phyloP scores from a whole-genome alignment of 352 stramenopile genomes.

The Globisporangium nunn region DNA sequence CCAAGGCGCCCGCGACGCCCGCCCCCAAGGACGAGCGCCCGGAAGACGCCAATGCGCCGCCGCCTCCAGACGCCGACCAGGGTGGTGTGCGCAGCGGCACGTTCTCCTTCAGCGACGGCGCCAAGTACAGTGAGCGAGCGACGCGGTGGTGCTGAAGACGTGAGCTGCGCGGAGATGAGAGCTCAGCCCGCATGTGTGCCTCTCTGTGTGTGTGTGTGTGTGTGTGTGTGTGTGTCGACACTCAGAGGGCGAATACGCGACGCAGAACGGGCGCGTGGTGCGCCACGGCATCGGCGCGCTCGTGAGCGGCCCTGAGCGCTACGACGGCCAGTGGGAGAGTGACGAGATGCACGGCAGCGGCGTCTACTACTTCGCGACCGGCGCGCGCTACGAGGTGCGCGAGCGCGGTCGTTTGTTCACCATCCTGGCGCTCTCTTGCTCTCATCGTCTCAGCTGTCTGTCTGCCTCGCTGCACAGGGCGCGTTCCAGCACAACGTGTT shows the following conservation, averaged over 20 bases:
- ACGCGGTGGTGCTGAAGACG: too few species aligned
- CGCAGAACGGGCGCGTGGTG: conserved; percentile 25
- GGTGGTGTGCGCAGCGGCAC: conserved; percentile 25
- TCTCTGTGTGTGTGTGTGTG: neutral
- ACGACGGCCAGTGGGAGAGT: conserved; percentile 50
- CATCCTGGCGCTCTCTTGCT: neutral
- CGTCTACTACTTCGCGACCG: conserved; percentile 58
- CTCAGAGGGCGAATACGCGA: conserved; percentile 41
- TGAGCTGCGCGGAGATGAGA: neutral
- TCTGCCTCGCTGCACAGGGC: conserved; percentile 16
- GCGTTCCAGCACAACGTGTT: conserved; percentile 62
- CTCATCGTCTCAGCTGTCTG: too few species aligned
- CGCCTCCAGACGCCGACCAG: conserved; percentile 25
- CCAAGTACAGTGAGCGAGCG: conserved; percentile 39
- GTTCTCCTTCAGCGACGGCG: conserved; percentile 67
- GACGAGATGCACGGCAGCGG: conserved; percentile 69
- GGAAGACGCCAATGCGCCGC: conserved; percentile 18
- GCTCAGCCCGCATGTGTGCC: too few species aligned
- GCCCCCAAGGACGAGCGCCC: conserved; percentile 11
- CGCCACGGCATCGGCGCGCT: conserved; percentile 47
- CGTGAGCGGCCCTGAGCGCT: conserved; percentile 51
- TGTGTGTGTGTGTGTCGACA: neutral
- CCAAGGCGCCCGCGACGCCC: conserved; percentile 10
- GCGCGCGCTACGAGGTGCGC: conserved; percentile 56
- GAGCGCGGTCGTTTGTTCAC: too few species aligned